Conservation (phyloP, 1,284 basidiomycete species). For the Cerioporus squamosus region DNA sequence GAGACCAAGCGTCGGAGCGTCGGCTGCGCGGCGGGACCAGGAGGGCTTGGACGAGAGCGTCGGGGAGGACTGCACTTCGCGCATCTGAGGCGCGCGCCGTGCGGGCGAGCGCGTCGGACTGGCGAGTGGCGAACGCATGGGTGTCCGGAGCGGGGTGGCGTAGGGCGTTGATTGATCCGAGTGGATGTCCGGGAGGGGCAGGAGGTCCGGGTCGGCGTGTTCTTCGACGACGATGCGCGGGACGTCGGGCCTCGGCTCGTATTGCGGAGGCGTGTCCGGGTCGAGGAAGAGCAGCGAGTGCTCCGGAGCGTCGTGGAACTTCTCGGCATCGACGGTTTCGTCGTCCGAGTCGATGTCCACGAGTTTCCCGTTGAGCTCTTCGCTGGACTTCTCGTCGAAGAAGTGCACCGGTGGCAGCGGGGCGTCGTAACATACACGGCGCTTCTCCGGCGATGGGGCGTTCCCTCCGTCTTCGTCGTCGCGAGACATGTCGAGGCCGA, state of each 20-base stretch:
- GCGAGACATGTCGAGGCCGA: constrained; percentile 14
- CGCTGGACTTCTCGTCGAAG: constrained; percentile 9
- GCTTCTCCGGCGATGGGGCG: constrained; percentile 20
- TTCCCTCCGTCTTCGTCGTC: constrained; percentile 7
- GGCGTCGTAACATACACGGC: constrained; percentile 11
- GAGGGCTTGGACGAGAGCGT: constrained; percentile 37
- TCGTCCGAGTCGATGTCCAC: constrained; percentile 17
- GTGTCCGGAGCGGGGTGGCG: constrained; percentile 29
- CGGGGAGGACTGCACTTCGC: constrained; percentile 29
- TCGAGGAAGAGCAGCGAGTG: constrained; percentile 22
- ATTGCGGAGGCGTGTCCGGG: constrained; percentile 19
- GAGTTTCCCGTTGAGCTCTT: constrained; percentile 13
- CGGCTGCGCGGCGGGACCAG: constrained; percentile 46
- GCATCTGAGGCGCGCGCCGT: constrained; percentile 35
- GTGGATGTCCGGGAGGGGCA: constrained; percentile 33
- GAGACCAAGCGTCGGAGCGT: constrained; percentile 35
- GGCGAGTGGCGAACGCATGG: constrained; percentile 3
- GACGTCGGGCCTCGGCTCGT: constrained; percentile 20
- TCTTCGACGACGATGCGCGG: constrained; percentile 26
- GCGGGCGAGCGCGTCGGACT: constrained; percentile 30
- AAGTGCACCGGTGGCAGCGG: constrained; percentile 11
- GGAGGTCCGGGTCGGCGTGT: constrained; percentile 35
- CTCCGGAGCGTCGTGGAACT: constrained; percentile 43
- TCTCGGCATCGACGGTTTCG: constrained; percentile 35
- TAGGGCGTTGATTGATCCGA: constrained; percentile 24